Conservation (phyloP, 192 early-diverging fungal genomes). For the Lunasporangiospora selenospora region DNA sequence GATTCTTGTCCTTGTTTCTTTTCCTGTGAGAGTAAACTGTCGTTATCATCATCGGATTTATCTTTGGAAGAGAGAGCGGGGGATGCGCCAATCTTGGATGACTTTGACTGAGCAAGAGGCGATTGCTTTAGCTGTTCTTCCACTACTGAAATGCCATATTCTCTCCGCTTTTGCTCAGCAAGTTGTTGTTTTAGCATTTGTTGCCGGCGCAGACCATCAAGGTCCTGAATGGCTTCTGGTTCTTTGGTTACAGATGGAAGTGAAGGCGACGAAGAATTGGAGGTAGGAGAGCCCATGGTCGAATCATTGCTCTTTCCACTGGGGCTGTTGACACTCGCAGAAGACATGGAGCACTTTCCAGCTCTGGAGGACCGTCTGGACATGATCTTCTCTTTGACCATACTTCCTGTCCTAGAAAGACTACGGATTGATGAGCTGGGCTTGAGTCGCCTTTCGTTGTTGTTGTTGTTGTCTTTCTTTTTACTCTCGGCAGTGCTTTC, state of each 20-base stretch:
- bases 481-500: not conserved
- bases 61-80: too few relatives aligned
- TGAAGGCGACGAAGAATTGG: too few relatives aligned
- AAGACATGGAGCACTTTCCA: not conserved
- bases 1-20: too few relatives aligned
- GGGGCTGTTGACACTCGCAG: not conserved
- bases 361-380: not conserved
- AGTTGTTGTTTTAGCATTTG: not conserved
- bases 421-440: not conserved
- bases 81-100: too few relatives aligned
- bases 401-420: not conserved
- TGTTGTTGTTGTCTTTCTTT: not conserved
- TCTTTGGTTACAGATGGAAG: too few relatives aligned
- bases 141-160: too few relatives aligned
- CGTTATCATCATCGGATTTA: too few relatives aligned
- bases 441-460: not conserved
- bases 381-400: not conserved
- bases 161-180: constrained; percentile 12
- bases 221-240: constrained; percentile 13
- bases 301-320: too few relatives aligned
- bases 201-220: constrained; percentile 14
- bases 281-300: too few relatives aligned
- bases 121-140: too few relatives aligned
- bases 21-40: too few relatives aligned
- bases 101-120: too few relatives aligned